Evolutionary conservation across 192 early-diverging fungal genomes (phyloP), one percentile per base, ranked within the genome.

Genomic region (Podochytrium sp.): DNA sequence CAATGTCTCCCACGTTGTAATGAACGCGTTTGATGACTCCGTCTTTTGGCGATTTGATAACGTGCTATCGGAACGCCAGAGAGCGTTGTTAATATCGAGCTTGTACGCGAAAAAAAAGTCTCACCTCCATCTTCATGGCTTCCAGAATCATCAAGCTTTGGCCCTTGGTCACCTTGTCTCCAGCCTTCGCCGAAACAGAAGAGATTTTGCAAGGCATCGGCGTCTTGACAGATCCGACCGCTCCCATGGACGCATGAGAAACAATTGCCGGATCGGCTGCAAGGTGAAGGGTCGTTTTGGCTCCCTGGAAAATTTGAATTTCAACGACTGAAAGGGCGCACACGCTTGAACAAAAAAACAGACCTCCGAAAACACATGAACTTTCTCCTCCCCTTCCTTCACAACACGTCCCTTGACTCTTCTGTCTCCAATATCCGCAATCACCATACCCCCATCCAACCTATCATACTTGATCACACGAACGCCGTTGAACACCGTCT

Each of bases 181-280:
- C 96, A 27, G 87, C 77, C 62, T 90, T 82, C 1, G 93, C 88
- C 49, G 87, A 76, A 0, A 97, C 74, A 78, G 92, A 91, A 25
- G 94, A 92, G 65, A 98, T 96, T 84, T 94, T 95, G 87, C 96
- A 97, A 18, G 96, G 95, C 96, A 98, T 98, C 14, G 96, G 96
- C 20, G 96, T 92, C 49, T 88, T 90, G 34, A 98, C 86, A 18
- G 87, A 86, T 18, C 89, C 91, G 1, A 85, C 85, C 1, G 66
- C 47, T 10, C 2, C 57, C 10, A 65, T 38, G 14, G 51, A 49
- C 39, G 38, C 67, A 32, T 52, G 12, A 35, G 63, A 25, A 20
- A 66, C 72, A 55, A 6, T 32, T 4, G 57, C 69, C 29, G 62
- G 55, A 43, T 70, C 65, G 2, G 65, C 50, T 16, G 73, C 67